Evolutionary conservation across 2,329 filamentous ascomycete genomes (phyloP).

Genomic region (Fusarium metavorans): DNA sequence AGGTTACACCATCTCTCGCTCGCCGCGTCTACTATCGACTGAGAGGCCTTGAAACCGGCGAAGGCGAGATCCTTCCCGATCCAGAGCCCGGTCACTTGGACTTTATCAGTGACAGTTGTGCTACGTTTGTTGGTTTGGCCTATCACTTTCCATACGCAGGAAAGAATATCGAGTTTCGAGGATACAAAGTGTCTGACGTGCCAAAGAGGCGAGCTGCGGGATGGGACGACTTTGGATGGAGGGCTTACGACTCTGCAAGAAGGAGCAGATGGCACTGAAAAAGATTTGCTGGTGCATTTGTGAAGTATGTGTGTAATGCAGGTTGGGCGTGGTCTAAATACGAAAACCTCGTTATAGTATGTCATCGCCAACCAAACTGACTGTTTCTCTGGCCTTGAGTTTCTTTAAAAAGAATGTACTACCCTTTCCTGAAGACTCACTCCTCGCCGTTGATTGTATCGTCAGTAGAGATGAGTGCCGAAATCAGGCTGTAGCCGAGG

Average conservation of each 20-base stretch:
- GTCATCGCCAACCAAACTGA: background rate
- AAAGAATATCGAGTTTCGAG: conserved; percentile 12
- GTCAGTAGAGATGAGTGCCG: too few species aligned
- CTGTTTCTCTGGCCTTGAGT: background rate
- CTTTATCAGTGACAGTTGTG: conserved; percentile 3
- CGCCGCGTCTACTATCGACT: conserved; percentile 18
- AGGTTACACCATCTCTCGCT: background rate
- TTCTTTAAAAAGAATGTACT: background rate
- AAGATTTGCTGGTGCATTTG: background rate
- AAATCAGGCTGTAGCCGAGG: too few species aligned
- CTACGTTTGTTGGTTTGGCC: conserved; percentile 7
- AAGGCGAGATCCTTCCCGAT: background rate
- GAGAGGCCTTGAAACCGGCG: conserved; percentile 15
- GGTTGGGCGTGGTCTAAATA: background rate
- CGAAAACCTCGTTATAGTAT: background rate
- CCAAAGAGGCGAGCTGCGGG: background rate
- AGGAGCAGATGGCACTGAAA: background rate
- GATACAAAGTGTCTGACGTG: conserved; percentile 13
- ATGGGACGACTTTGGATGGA: background rate
- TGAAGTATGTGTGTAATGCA: background rate
- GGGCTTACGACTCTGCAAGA: background rate
- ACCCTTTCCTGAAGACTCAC: background rate
- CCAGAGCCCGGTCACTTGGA: conserved; percentile 13
- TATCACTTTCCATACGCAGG: background rate
- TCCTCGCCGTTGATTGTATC: too few species aligned